Percentiles rank a stretch among this genome's conserved stretches.
Evolutionary conservation across 768 basidiomycete genomes (phyloP).

Genomic region (Artomyces pyxidatus): DNA sequence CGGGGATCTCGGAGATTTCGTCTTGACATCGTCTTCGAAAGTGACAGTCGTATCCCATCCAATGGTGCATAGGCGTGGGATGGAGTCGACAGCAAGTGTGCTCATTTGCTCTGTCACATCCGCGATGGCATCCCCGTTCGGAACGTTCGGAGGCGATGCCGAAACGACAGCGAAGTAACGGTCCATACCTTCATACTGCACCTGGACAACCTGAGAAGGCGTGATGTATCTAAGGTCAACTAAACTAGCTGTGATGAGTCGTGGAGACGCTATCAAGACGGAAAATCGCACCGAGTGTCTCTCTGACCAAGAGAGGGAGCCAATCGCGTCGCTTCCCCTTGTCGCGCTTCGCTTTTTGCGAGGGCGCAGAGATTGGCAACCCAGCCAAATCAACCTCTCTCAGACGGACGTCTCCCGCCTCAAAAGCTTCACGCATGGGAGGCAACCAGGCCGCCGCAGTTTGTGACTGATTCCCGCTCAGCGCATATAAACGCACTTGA

Average conservation of each 20-base stretch:
- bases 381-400: conserved; percentile 33
- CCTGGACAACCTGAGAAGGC: conserved; percentile 48
- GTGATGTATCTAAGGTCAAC: conserved; percentile 70
- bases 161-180: conserved; percentile 51
- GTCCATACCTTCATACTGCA: conserved; percentile 50
- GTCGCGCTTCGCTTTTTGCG: conserved; percentile 8
- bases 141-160: conserved; percentile 27
- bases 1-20: too few species aligned
- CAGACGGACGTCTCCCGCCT: conserved; percentile 46
- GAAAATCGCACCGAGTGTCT: conserved; percentile 47
- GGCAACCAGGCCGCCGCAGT: conserved; percentile 40
- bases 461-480: conserved; percentile 27
- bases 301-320: conserved; percentile 58
- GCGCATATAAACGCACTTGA: conserved; percentile 39
- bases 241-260: conserved; percentile 20
- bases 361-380: conserved; percentile 1
- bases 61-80: conserved; percentile 46
- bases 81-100: conserved; percentile 35
- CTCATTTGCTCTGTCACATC: conserved; percentile 35
- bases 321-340: conserved; percentile 47
- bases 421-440: conserved; percentile 38
- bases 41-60: conserved; percentile 61
- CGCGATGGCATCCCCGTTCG: conserved; percentile 17
- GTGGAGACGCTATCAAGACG: conserved; percentile 1
- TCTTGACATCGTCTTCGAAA: conserved; percentile 28